phyloP scores from a whole-genome alignment of 352 stramenopile genomes.

The Globisporangium echinulatum region DNA sequence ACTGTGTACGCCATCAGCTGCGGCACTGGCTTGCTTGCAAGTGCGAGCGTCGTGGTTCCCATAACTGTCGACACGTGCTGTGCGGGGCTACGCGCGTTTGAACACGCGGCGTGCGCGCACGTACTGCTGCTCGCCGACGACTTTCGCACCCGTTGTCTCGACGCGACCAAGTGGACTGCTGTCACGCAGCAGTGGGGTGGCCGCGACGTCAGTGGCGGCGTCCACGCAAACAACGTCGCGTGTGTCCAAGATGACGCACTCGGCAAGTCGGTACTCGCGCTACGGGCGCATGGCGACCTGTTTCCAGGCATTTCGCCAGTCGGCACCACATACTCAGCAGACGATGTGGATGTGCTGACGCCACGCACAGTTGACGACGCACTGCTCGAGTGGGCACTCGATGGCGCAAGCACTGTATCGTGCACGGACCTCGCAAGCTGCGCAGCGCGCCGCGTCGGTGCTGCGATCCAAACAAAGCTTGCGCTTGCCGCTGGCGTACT shows the following conservation, averaged over 20 bases:
- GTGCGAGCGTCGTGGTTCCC: slow-evolving; percentile 23
- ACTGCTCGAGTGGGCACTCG: slow-evolving; percentile 49
- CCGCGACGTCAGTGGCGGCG: slow-evolving; percentile 50
- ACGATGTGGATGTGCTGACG: no score
- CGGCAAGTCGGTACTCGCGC: slow-evolving; percentile 30
- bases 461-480: slow-evolving; percentile 37
- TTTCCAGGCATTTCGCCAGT: slow-evolving; percentile 28
- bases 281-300: slow-evolving; percentile 50
- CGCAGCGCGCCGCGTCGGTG: slow-evolving; percentile 40
- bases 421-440: slow-evolving; percentile 34
- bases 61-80: slow-evolving; percentile 45
- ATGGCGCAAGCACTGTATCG: slow-evolving; percentile 31
- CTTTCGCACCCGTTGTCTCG: slow-evolving; percentile 31
- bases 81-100: slow-evolving; percentile 36
- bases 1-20: slow-evolving; percentile 48
- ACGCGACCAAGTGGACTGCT: slow-evolving; percentile 31
- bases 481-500: slow-evolving; percentile 43
- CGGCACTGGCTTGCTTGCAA: slow-evolving; percentile 35
- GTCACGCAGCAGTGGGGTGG: slow-evolving; percentile 57
- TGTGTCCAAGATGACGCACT: slow-evolving; percentile 25
- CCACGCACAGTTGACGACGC: slow-evolving; percentile 26
- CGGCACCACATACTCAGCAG: slow-evolving; percentile 17
- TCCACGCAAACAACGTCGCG: slow-evolving; percentile 42
- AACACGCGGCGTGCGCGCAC: slow-evolving; percentile 28
- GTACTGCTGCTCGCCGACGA: slow-evolving; percentile 53